phyloP scores from a whole-genome alignment of 2,329 filamentous ascomycete genomes.

The Fusarium sublunatum region DNA sequence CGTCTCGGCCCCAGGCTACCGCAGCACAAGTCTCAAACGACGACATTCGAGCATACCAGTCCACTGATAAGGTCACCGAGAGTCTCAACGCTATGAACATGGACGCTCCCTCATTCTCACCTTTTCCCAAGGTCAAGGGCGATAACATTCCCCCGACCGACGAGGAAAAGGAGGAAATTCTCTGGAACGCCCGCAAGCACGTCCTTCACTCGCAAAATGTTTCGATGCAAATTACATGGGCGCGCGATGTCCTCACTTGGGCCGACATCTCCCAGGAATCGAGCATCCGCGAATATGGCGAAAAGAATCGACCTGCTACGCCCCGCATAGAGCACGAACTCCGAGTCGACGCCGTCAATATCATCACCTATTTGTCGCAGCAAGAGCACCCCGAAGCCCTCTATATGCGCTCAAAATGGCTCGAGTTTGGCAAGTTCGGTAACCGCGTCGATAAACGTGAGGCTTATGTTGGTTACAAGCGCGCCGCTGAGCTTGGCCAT shows the following conservation, averaged over 20 bases:
- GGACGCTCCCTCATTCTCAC: conserved; percentile 83
- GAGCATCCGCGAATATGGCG: conserved; percentile 70
- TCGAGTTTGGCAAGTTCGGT: conserved; percentile 97
- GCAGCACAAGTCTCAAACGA: conserved; percentile 51
- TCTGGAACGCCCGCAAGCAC: conserved; percentile 84
- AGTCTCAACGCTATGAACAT: conserved; percentile 59
- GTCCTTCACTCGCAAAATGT: conserved; percentile 95
- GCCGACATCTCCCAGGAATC: conserved; percentile 86
- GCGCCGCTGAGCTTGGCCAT: conserved; percentile 88
- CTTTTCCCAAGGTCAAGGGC: conserved; percentile 87
- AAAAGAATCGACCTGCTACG: conserved; percentile 74
- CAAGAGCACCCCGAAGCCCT: conserved; percentile 94
- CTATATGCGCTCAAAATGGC: conserved; percentile 95
- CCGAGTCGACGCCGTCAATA: conserved; percentile 87
- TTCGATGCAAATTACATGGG: conserved; percentile 96
- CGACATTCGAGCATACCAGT: conserved; percentile 54
- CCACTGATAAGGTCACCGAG: conserved; percentile 51
- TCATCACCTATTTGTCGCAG: conserved; percentile 88
- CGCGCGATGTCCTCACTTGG: conserved; percentile 89
- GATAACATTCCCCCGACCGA: conserved; percentile 93
- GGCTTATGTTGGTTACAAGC: conserved; percentile 86
- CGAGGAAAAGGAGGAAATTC: conserved; percentile 89
- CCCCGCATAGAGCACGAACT: conserved; percentile 91
- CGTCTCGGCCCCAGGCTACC: conserved; percentile 49
- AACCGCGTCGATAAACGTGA: conserved; percentile 92